Evolutionary conservation across 2,329 filamentous ascomycete genomes (phyloP), one percentile per base, ranked within the genome.

Genomic region (Aspergillus pseudonomiae): DNA sequence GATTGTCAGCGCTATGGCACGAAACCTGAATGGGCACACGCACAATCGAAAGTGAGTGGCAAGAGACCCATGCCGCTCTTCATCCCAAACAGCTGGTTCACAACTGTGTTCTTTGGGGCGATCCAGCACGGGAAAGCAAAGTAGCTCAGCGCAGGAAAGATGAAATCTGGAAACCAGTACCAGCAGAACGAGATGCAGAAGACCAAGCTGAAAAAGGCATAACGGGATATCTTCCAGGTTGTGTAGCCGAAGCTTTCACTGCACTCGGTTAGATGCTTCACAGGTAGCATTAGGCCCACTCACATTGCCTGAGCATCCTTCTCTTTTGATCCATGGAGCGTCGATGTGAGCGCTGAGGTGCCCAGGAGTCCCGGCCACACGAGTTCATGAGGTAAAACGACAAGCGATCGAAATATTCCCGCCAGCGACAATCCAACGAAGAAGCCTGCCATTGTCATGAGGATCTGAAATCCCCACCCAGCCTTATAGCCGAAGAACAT

Each of bases 281-380:
- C 6, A 3, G 1, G 19, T 36, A 21, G 19, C 7, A 32, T 71
- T 64, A 12, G 74, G 71, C 14, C 71, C 58, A 24, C 67, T 65
- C 62, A 82, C 53, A 60, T 57, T 81, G 63, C 71, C 72, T 63
- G 81, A 2, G 86, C 71, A 0, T 79, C 77, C 2, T 75, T 73
- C 2, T 83, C 83, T 80, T 83, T 84, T 0, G 85, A 87, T 32
- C 77, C 75, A 69, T 92, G 89, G 82, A 92, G 88, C 65, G 88
- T 87, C 68, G 89, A 88, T 79, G 91, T 87, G 28, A 91, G 75
- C 0, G 88, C 86, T 14, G 89, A 87, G 28, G 88, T 87, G 14
- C 70, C 63, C 6, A 86, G 70, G 0, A 80, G 78, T 2, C 78
- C 76, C 0, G 83, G 84, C 85, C 85, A 86, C 3, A 86, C 89